phyloP scores from a whole-genome alignment of 2,329 filamentous ascomycete genomes.

The Fusarium tuaranense region DNA sequence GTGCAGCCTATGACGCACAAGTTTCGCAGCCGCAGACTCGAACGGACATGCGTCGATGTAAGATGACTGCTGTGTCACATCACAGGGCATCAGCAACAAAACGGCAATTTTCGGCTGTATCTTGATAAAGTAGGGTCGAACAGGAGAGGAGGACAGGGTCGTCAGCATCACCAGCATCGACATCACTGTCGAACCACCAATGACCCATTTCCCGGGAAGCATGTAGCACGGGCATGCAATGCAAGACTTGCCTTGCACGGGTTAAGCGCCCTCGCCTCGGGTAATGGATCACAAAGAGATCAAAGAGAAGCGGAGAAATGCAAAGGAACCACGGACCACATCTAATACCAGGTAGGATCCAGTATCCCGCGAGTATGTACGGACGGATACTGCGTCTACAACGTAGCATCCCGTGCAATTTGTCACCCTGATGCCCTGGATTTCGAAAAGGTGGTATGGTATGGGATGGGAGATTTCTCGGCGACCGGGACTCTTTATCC shows the following conservation, averaged over 20 bases:
- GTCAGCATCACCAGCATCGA: constrained; percentile 14
- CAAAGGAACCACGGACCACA: constrained; percentile 19
- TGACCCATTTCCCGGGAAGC: constrained; percentile 25
- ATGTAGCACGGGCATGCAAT: constrained; percentile 11
- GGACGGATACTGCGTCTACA: background rate
- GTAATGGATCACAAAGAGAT: constrained; percentile 12
- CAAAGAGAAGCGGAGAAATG: constrained; percentile 3
- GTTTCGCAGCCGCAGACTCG: constrained; percentile 12
- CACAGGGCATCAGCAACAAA: background rate
- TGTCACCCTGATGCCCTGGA: background rate
- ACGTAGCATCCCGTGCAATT: background rate
- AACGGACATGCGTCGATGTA: background rate
- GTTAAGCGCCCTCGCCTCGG: constrained; percentile 6
- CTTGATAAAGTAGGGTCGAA: background rate
- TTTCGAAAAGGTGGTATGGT: background rate
- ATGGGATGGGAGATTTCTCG: background rate
- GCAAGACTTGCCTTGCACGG: background rate
- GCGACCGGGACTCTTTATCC: constrained; percentile 5
- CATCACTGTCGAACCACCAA: constrained; percentile 35
- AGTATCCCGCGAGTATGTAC: background rate
- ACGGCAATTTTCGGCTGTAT: constrained; percentile 3
- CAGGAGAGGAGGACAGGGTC: background rate
- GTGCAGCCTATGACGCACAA: constrained; percentile 12
- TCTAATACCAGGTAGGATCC: constrained; percentile 4
- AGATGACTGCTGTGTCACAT: constrained; percentile 8